Evolutionary conservation across 2,329 filamentous ascomycete genomes (phyloP), one percentile per base, ranked within the genome.

Genomic region (Furcasterigmium furcatum): DNA sequence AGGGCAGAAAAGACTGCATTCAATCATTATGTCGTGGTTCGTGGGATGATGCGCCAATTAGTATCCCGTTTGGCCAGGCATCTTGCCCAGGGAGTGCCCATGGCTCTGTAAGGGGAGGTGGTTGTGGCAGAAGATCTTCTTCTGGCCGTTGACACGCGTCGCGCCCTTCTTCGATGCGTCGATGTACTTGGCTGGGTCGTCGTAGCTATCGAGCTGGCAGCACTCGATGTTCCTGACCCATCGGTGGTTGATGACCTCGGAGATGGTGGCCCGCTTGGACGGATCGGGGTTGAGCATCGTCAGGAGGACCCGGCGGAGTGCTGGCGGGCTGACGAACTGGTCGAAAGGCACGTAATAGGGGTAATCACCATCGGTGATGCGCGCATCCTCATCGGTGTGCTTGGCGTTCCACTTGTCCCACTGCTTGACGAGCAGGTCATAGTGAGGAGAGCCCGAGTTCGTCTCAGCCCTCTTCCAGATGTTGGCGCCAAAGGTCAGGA

Each of bases 211-310:
- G 5, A 82, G 67, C 55, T 88, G 84, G 62, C 89, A 95, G 67
- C 89, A 94, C 55, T 91, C 87, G 34, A 91, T 79, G 43, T 76
- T 79, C 68, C 80, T 85, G 56, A 94, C 70, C 76, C 83, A 90
- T n/a, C 84, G 74, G 55, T 87, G 81, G 50, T 77, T 81, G 44
- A 90, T 68, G 1, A 88, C 82, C 2, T 88, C 80, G 7, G 76
- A 67, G 42, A 94, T 87, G 22, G 75, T 79, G 54, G 86, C 82
- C 35, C 91, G 85, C 60, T 82, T 82, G 8, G 69, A 64, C 1
- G 91, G 88, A 53, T 91, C 72, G 0, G 90, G 89, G 62, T 95
- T 84, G 25, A 95, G 75, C 90, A 96, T 95, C 60, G 80, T 83
- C 42, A 94, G 69, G 10, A 95, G 67, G 5, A 95, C 69, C 10